Evolutionary conservation across 345 rosid species (phyloP).

Genomic region (Excoecaria cochinchinensis): DNA sequence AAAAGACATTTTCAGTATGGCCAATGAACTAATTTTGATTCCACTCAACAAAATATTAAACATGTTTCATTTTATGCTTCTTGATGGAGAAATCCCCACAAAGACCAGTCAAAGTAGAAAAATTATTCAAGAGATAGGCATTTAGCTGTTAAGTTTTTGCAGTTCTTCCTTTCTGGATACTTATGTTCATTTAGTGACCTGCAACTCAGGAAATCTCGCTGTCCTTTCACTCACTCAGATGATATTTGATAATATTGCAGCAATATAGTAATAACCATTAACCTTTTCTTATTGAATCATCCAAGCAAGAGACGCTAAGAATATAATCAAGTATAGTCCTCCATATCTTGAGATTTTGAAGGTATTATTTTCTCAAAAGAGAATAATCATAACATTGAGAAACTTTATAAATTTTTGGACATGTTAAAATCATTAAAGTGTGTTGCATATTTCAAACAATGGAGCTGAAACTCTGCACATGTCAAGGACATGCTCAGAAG

Average conservation of each 20-base stretch:
- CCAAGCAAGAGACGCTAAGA: background rate
- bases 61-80: background rate
- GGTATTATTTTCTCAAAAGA: background rate
- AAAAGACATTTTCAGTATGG: background rate
- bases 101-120: background rate
- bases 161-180: background rate
- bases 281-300: background rate
- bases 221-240: background rate
- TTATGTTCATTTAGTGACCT: background rate
- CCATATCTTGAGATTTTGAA: background rate
- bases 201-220: background rate
- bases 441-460: background rate
- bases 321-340: background rate
- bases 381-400: background rate
- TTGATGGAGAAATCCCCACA: background rate
- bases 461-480: background rate
- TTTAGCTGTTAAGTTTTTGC: background rate
- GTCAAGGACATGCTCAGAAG: background rate
- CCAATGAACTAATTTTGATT: background rate
- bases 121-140: background rate
- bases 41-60: background rate
- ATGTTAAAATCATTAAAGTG: too few relatives aligned
- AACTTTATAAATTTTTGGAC: background rate
- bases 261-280: background rate
- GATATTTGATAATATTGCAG: background rate